Evolutionary conservation across 2,329 filamentous ascomycete species (phyloP).

Genomic region (Colletotrichum sublineola): DNA sequence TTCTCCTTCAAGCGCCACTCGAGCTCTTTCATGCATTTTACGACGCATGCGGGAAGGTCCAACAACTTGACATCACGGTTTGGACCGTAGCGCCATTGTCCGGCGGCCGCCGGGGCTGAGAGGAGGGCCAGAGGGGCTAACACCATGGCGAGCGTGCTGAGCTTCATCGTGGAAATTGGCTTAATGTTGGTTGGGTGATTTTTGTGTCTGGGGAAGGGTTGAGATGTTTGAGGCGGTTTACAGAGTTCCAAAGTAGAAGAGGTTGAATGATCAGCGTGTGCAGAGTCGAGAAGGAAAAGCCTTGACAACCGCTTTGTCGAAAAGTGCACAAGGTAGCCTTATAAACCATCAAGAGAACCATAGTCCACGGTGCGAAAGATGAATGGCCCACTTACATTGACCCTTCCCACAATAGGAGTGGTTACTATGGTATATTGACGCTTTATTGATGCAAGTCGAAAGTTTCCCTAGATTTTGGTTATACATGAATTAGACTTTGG

Average conservation of each 20-base stretch:
- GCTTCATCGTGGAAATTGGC: neutral
- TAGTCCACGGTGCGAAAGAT: neutral
- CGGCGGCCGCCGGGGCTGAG: neutral
- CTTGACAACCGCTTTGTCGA: neutral
- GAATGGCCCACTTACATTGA: neutral
- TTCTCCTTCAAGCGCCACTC: slow-evolving; percentile 6
- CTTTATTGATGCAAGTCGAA: neutral
- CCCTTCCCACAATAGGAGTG: neutral
- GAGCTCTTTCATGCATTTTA: neutral
- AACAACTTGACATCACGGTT: neutral
- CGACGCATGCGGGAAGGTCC: neutral
- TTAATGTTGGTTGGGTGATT: neutral
- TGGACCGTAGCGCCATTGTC: neutral
- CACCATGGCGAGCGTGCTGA: neutral
- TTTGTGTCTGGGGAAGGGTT: rapidly evolving
- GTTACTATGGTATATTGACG: neutral
- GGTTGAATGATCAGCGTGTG: neutral
- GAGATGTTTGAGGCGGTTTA: neutral
- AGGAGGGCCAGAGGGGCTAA: neutral
- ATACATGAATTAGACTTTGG: neutral
- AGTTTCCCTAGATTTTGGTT: neutral
- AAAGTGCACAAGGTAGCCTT: neutral
- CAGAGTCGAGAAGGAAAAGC: neutral
- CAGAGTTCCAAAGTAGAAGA: neutral
- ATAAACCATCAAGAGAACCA: neutral